Evolutionary conservation across 257 asterid species (phyloP), one percentile per base, ranked within the genome.

Genomic region (Leptodermis oblonga): DNA sequence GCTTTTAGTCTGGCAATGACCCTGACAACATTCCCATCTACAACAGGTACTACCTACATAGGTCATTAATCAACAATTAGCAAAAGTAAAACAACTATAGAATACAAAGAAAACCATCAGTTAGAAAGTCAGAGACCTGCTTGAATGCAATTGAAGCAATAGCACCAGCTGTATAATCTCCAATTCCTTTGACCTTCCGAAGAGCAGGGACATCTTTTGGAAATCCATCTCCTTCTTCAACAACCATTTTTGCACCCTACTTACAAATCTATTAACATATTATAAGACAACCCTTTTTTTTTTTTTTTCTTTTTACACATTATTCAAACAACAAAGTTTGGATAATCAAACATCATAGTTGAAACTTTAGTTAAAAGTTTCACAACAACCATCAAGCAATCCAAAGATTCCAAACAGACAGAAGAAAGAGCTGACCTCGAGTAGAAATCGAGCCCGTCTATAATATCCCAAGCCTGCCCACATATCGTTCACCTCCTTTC

Each of bases 381-480:
- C n/a, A n/a, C n/a, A n/a, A n/a, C n/a, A n/a, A n/a, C n/a, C n/a
- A n/a, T n/a, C n/a, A n/a, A n/a, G n/a, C n/a, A n/a, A n/a, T 33
- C 14, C 63, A 56, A 49, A 60, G 4, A 14, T 30, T 69, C 46
- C 34, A 67, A 14, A 59, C 11, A 62, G 1, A 45, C 37, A 11
- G 30, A 67, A 25, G n/a, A 70, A 15, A 69, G 39, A 48, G 30
- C 82, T 71, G 30, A 88, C 97, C 96, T 90, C 95, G 17, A 93
- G 95, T 79, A 90, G 80, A 77, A 86, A 90, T 59, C 95, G 87
- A 49, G 87, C 97, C 36, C 97, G 83, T 72, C 96, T 80, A 71
- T 93, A 93, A 79, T 90, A 90, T 55, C 97, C 97, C 88, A 93
- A 81, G 43, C 99, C 97, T 4, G 99, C 97, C 97, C 97, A 93